Conservation (phyloP, 2,329 filamentous ascomycete genomes). For the Nakataea oryzae region DNA sequence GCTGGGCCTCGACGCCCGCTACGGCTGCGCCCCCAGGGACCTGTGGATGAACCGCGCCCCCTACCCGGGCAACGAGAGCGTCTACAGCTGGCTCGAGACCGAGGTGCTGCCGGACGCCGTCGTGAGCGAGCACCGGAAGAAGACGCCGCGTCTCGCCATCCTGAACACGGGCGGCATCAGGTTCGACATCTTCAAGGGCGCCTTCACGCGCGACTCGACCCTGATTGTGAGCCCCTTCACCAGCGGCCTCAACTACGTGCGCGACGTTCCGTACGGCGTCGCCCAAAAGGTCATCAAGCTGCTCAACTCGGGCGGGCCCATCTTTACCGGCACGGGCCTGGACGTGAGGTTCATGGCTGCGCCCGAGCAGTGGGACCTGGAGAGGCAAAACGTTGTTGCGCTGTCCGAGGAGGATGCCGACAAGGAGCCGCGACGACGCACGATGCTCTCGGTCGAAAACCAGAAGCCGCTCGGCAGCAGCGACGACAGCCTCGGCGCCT, state of each 20-base stretch:
- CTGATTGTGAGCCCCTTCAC: conserved; percentile 84
- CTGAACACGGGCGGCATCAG: conserved; percentile 86
- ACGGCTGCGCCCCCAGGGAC: conserved; percentile 73
- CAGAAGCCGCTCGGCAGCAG: conserved; percentile 21
- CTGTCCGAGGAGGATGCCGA: conserved; percentile 1
- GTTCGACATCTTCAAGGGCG: conserved; percentile 90
- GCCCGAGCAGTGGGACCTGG: conserved; percentile 33
- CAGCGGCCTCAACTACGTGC: conserved; percentile 65
- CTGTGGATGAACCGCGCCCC: conserved; percentile 74
- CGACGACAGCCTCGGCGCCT: conserved; percentile 13
- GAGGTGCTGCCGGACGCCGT: conserved; percentile 63
- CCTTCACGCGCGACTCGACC: conserved; percentile 79
- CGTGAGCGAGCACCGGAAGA: conserved; percentile 42
- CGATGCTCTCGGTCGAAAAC: neutral
- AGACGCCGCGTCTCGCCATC: conserved; percentile 59
- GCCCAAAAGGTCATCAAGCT: conserved; percentile 58
- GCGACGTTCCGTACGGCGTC: conserved; percentile 68
- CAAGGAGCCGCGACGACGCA: neutral
- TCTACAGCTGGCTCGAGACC: conserved; percentile 72
- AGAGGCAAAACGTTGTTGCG: conserved; percentile 7
- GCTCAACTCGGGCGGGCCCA: conserved; percentile 43
- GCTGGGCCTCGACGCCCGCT: conserved; percentile 61
- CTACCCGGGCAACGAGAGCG: conserved; percentile 63
- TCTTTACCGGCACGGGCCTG: conserved; percentile 27
- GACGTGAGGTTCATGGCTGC: conserved; percentile 36